Evolutionary conservation across 176 grass and related monocot species (phyloP).

Genomic region (Typha latifolia): DNA sequence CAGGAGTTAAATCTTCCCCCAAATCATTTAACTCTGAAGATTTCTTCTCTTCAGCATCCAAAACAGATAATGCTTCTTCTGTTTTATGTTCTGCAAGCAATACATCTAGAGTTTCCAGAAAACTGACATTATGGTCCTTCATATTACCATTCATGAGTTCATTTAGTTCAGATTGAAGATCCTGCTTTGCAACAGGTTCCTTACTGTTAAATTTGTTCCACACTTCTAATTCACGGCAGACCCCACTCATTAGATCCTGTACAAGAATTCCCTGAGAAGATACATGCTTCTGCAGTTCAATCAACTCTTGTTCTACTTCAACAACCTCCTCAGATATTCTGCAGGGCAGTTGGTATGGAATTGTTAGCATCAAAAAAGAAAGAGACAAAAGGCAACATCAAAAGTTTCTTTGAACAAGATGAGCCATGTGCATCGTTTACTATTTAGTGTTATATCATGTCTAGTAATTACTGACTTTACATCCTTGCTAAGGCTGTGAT

Average conservation of each 20-base stretch:
- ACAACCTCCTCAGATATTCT: conserved; percentile 94
- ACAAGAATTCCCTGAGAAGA: conserved; percentile 88
- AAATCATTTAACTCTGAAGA: conserved; percentile 28
- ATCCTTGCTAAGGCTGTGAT: neutral
- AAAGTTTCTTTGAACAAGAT: too few species aligned
- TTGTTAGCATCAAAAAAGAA: neutral
- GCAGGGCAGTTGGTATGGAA: conserved; percentile 1
- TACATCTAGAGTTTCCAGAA: conserved; percentile 67
- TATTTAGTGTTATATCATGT: neutral
- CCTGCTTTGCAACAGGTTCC: conserved; percentile 32
- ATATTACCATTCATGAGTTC: conserved; percentile 45
- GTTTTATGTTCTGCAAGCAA: conserved; percentile 76
- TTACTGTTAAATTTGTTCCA: conserved; percentile 65
- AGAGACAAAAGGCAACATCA: neutral
- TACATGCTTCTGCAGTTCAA: conserved; percentile 76
- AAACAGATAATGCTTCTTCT: conserved; percentile 56
- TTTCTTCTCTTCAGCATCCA: conserved; percentile 67
- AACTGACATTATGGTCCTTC: conserved; percentile 45
- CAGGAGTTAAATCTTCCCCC: conserved; percentile 42
- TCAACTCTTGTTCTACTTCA: conserved; percentile 88
- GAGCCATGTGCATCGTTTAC: too few species aligned
- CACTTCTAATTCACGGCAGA: conserved; percentile 59
- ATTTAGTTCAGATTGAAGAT: conserved; percentile 44
- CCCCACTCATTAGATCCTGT: conserved; percentile 86
- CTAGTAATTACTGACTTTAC: neutral